Percentiles rank a stretch among this genome's conserved stretches.
Conservation (phyloP, 176 grass and related monocot species). For the Alopecurus myosuroides region DNA sequence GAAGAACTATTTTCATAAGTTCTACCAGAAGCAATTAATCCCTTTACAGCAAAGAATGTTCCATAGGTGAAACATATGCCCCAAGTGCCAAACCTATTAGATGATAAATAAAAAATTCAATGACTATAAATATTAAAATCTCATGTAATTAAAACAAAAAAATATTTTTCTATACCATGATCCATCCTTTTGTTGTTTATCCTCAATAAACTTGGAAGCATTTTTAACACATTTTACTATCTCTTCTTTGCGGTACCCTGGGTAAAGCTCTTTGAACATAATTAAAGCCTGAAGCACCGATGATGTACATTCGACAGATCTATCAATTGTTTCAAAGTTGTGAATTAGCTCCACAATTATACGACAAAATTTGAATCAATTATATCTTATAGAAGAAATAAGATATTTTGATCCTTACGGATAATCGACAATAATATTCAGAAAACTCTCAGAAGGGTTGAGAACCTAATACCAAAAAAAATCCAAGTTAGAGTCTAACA, state of each 20-base stretch:
- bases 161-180: constrained; percentile 34
- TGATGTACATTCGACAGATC: constrained; percentile 54
- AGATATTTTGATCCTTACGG: constrained; percentile 17
- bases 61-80: constrained; percentile 61
- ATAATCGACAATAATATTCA: constrained; percentile 36
- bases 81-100: constrained; percentile 46
- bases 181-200: constrained; percentile 36
- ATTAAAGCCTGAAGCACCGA: constrained; percentile 42
- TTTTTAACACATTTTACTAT: constrained; percentile 38
- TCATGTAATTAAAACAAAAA: not conserved
- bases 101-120: not conserved
- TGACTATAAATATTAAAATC: not conserved
- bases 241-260: constrained; percentile 33
- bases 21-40: constrained; percentile 34
- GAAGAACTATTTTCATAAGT: constrained; percentile 38
- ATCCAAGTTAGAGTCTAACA: not conserved
- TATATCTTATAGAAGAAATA: not conserved
- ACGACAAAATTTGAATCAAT: not conserved
- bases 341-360: not conserved
- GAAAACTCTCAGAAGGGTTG: constrained; percentile 41
- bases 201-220: constrained; percentile 38
- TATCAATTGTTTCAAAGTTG: not conserved
- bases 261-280: constrained; percentile 39
- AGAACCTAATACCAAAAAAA: constrained; percentile 23
- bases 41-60: constrained; percentile 42